A percentile compares a stretch with the other conserved stretches of the same genome.
These are phyloP conservation scores for Paecilomyces variotii DNA, from an alignment of 2,329 filamentous ascomycete genomes.

Conservation along the genomic window DNA sequence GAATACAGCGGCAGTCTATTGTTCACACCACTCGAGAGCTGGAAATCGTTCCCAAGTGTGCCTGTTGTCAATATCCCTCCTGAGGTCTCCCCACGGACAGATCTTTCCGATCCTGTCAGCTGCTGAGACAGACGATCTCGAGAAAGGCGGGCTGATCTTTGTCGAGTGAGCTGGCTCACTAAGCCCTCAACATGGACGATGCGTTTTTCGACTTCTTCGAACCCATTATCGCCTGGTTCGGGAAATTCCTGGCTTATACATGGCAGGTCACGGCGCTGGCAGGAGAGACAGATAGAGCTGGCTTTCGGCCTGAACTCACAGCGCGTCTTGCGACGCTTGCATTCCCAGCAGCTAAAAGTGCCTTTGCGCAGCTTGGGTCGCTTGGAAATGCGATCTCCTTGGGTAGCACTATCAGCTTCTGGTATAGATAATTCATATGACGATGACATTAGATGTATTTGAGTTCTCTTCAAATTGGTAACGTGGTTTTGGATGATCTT, in stretches of 20 bases:
- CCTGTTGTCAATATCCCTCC: background rate
- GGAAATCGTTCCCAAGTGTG: background rate
- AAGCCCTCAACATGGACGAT: constrained; percentile 3
- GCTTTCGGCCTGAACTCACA: constrained; percentile 39
- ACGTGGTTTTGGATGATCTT: background rate
- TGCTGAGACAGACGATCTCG: background rate
- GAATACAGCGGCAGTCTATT: background rate
- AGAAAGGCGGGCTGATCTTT: background rate
- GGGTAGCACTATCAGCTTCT: background rate
- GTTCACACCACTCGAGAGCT: background rate
- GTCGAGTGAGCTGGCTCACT: background rate
- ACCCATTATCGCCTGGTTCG: background rate
- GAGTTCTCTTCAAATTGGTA: background rate
- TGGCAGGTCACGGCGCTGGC: constrained; percentile 34
- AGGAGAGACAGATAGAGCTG: constrained; percentile 39
- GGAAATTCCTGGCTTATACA: constrained; percentile 15
- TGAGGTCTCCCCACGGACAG: background rate
- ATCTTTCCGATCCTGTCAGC: background rate
- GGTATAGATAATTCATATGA: background rate
- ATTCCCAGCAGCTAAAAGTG: constrained; percentile 53
- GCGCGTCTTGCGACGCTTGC: constrained; percentile 47
- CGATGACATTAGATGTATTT: background rate
- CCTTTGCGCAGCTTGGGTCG: constrained; percentile 46
- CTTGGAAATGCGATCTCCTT: constrained; percentile 13
- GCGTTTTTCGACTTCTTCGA: background rate